Evolutionary conservation across 2,329 filamentous ascomycete species (phyloP).

Genomic region (Colletotrichum shisoi): DNA sequence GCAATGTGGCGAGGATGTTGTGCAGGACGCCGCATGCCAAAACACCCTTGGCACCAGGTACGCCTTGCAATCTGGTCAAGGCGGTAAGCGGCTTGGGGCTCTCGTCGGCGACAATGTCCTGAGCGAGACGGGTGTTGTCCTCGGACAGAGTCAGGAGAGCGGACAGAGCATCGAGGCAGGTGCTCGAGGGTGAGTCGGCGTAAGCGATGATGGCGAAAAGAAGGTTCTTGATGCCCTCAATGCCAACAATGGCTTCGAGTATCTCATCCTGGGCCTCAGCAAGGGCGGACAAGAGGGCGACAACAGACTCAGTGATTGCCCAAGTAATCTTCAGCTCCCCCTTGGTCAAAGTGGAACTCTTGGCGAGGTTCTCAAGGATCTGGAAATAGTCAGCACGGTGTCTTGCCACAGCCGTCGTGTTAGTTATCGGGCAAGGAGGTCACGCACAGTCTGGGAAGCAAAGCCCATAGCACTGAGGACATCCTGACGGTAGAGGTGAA

Average conservation of each 20-base stretch:
- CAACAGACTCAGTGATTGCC: constrained; percentile 62
- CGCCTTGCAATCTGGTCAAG: constrained; percentile 58
- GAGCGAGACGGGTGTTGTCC: constrained; percentile 63
- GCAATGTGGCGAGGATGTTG: constrained; percentile 65
- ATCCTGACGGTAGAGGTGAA: constrained; percentile 70
- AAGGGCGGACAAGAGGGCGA: constrained; percentile 62
- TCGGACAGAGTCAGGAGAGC: constrained; percentile 67
- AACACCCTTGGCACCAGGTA: constrained; percentile 59
- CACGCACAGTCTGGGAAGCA: constrained; percentile 61
- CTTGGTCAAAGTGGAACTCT: constrained; percentile 56
- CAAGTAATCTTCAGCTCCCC: constrained; percentile 63
- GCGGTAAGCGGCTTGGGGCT: constrained; percentile 58
- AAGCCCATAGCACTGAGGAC: constrained; percentile 67
- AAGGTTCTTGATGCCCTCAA: constrained; percentile 59
- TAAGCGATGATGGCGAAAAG: constrained; percentile 62
- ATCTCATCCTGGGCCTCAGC: constrained; percentile 69
- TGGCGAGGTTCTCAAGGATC: constrained; percentile 55
- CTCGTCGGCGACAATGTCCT: constrained; percentile 61
- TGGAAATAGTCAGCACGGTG: constrained; percentile 42
- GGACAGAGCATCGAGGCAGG: constrained; percentile 59
- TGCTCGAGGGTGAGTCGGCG: constrained; percentile 52
- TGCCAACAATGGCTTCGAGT: constrained; percentile 60
- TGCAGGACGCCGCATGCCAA: constrained; percentile 69
- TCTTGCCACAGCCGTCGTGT: neutral
- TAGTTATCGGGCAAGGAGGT: constrained; percentile 1